phyloP scores from a whole-genome alignment of 108 stramenopile species.

The Nitzschia palea region DNA sequence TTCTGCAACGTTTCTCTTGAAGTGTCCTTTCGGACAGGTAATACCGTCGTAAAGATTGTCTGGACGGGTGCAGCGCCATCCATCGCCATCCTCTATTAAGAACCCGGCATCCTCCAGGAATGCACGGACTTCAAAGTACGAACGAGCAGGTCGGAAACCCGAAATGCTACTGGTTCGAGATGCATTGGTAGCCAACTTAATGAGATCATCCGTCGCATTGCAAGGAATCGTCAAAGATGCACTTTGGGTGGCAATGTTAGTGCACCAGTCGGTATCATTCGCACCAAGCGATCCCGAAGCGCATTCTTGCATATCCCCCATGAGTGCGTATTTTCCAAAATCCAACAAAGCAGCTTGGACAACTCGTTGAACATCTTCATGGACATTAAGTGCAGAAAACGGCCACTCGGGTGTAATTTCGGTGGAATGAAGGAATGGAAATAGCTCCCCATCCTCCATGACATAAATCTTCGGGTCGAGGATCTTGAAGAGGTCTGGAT shows the following conservation, averaged over 20 bases:
- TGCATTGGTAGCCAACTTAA: background rate
- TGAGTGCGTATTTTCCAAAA: background rate
- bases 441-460: slow-evolving; percentile 13
- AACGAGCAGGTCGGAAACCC: slow-evolving; percentile 16
- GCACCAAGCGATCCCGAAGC: background rate
- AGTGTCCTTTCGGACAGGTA: slow-evolving; percentile 31
- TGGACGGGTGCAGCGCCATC: slow-evolving; percentile 16
- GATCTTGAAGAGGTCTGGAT: slow-evolving; percentile 22
- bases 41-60: slow-evolving; percentile 28
- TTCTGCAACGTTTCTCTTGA: background rate
- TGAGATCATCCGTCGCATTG: background rate
- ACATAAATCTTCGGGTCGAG: slow-evolving; percentile 18
- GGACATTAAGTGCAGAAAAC: background rate
- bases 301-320: background rate
- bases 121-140: slow-evolving; percentile 7
- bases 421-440: slow-evolving; percentile 26
- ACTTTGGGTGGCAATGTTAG: background rate
- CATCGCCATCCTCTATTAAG: background rate
- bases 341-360: slow-evolving; percentile 10
- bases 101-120: slow-evolving; percentile 10
- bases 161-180: background rate
- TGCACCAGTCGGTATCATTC: background rate
- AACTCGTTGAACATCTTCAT: background rate
- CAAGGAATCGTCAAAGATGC: background rate
- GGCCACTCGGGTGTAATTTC: slow-evolving; percentile 27